Evolutionary conservation across 495 filamentous ascomycete species (phyloP).

Genomic region (Staphylotrichum tortipilum): DNA sequence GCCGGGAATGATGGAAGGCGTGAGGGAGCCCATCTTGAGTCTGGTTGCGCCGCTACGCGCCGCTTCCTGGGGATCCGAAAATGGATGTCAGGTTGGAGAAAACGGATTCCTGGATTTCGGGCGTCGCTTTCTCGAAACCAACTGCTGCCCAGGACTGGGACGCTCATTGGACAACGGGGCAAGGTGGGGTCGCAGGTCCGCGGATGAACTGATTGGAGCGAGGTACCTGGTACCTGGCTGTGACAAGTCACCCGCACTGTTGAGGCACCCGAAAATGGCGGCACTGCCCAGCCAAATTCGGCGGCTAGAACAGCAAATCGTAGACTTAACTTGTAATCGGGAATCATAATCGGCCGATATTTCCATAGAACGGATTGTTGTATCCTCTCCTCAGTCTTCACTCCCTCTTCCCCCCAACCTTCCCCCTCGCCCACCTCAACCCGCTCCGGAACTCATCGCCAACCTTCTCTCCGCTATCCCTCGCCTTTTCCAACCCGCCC

Average conservation of each 20-base stretch:
- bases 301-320: slow-evolving; percentile 2
- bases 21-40: slow-evolving; percentile 3
- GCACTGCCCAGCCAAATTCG: slow-evolving; percentile 7
- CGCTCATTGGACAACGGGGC: not conserved
- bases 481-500: slow-evolving; percentile 27
- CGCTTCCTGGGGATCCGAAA: not conserved
- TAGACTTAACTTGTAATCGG: not conserved
- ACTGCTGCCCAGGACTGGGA: not conserved
- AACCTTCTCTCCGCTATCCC: slow-evolving; percentile 24
- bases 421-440: slow-evolving; percentile 11
- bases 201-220: not conserved
- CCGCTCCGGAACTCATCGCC: slow-evolving; percentile 15
- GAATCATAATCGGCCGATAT: no score
- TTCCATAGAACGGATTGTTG: no score
- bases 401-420: not conserved
- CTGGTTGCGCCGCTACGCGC: not conserved
- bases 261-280: slow-evolving; percentile 8
- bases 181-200: not conserved
- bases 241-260: slow-evolving; percentile 6
- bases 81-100: slow-evolving; percentile 1
- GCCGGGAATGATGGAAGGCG: not conserved
- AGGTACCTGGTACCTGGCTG: slow-evolving; percentile 9
- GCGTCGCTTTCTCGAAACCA: not conserved
- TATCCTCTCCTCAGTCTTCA: no score
- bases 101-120: not conserved